Evolutionary conservation across 225 moss, liverwort and hornwort species (phyloP), one percentile per base, ranked within the genome.

Genomic region (Rhytidiadelphus loreus): DNA sequence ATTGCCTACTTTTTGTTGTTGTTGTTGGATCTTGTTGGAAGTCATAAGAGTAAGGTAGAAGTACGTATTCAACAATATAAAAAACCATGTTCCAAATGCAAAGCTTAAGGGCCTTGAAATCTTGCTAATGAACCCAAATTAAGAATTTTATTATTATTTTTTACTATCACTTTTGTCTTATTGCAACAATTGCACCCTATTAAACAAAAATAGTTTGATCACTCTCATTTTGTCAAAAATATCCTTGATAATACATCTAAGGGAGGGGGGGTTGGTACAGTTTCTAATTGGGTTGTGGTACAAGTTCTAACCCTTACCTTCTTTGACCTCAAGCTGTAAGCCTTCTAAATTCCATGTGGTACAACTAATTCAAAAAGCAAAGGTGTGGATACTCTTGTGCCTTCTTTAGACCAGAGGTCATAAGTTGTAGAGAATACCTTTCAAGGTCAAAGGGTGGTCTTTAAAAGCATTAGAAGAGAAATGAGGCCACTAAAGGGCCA

Each of bases 201-300:
- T 71, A 32, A 64, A 2, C 9, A 64, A 3, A 2, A 4, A 64
- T 18, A 10, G 35, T 35, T 0, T 18, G 9, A 64, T 64, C 5
- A 17, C 2, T 2, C 35, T 63, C 30, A 16, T 16, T 63, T 32
- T 63, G 32, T 32, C 8, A 7, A 32, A 63, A 35, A 18, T 33
- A 35, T 65, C 6, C 8, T 71, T 71, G 2, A 71, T 26, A 71
- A 71, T 16, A 44, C 0, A 0, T 28, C 0, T 28, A 3, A 15
- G 2, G 46, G 7, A 7, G 9, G 26, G 1, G 0, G 15, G 26
- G 9, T 71, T 43, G 9, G 5, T 71, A 1, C 3, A 0, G 0
- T 71, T 71, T 43, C 5, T 17, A 5, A 9, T 33, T 64, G 33
- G 5, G 1, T 35, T 32, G 5, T 8, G 2, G 2, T 35, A 19